These are phyloP conservation scores for Lentinula detonsa DNA, from an alignment of 768 basidiomycete genomes.

Conservation along the genomic window DNA sequence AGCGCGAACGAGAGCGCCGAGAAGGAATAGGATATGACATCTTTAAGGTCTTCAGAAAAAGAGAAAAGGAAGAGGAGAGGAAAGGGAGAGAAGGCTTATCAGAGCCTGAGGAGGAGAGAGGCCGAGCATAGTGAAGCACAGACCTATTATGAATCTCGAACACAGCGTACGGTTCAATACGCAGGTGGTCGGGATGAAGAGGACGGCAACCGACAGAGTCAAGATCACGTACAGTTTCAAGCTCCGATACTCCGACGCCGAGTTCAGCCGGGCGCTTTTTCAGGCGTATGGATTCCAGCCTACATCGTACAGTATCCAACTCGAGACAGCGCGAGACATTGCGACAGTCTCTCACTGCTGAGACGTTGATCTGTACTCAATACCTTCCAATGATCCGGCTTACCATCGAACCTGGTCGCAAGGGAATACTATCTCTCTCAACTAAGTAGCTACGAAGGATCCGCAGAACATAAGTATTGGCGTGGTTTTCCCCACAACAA, in stretches of 20 bases:
- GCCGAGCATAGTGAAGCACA: conserved; percentile 90
- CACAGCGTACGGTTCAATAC: conserved; percentile 37
- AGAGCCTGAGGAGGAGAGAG: conserved; percentile 67
- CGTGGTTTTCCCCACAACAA: too few relatives aligned
- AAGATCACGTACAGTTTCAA: neutral
- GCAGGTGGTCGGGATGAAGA: conserved; percentile 37
- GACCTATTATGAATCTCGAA: conserved; percentile 76
- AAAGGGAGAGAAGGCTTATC: conserved; percentile 51
- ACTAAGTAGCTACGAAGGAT: too few relatives aligned
- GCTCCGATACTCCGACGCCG: neutral
- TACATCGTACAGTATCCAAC: too few relatives aligned
- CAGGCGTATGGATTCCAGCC: too few relatives aligned
- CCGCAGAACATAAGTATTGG: too few relatives aligned
- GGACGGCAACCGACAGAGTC: neutral
- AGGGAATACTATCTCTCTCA: too few relatives aligned
- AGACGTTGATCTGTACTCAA: too few relatives aligned
- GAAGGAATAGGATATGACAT: conserved; percentile 78
- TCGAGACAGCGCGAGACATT: too few relatives aligned
- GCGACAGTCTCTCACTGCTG: too few relatives aligned
- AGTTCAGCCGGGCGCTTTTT: neutral
- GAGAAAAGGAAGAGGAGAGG: conserved; percentile 46
- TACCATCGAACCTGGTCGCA: too few relatives aligned
- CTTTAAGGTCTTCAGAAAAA: conserved; percentile 35
- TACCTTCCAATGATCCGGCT: too few relatives aligned
- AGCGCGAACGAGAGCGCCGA: conserved; percentile 81